phyloP scores from a whole-genome alignment of 108 stramenopile genomes.

The Skeletonema menzelii region DNA sequence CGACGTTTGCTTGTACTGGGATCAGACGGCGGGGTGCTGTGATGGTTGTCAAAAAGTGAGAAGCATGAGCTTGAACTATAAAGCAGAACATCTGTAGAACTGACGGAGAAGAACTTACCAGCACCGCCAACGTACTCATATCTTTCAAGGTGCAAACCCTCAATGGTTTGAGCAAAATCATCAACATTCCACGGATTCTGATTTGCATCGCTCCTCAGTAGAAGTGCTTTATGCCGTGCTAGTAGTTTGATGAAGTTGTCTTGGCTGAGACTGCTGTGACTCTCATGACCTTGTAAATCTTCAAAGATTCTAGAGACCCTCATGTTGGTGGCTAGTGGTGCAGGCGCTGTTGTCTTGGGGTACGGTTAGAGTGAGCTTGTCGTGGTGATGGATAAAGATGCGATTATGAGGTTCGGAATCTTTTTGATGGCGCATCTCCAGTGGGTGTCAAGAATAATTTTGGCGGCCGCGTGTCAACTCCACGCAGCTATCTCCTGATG shows the following conservation, averaged over 20 bases:
- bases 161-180: constrained; percentile 63
- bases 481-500: too few relatives aligned
- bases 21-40: constrained; percentile 73
- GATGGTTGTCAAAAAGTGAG: not conserved
- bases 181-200: constrained; percentile 49
- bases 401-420: too few relatives aligned
- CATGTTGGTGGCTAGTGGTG: constrained; percentile 27
- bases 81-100: too few relatives aligned
- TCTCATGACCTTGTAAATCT: constrained; percentile 11
- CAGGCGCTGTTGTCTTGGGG: too few relatives aligned
- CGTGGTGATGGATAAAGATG: too few relatives aligned
- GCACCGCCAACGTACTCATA: constrained; percentile 60
- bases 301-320: constrained; percentile 43
- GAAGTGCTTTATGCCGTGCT: constrained; percentile 68
- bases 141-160: constrained; percentile 44
- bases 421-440: too few relatives aligned
- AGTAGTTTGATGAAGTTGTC: constrained; percentile 43
- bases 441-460: too few relatives aligned
- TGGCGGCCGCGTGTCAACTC: too few relatives aligned
- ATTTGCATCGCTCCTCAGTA: constrained; percentile 53
- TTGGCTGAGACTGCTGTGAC: constrained; percentile 17
- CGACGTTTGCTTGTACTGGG: constrained; percentile 57
- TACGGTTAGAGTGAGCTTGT: too few relatives aligned
- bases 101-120: too few relatives aligned
- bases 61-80: not conserved